phyloP scores from a whole-genome alignment of 129 eudicot species.

The Cynara cardunculus region DNA sequence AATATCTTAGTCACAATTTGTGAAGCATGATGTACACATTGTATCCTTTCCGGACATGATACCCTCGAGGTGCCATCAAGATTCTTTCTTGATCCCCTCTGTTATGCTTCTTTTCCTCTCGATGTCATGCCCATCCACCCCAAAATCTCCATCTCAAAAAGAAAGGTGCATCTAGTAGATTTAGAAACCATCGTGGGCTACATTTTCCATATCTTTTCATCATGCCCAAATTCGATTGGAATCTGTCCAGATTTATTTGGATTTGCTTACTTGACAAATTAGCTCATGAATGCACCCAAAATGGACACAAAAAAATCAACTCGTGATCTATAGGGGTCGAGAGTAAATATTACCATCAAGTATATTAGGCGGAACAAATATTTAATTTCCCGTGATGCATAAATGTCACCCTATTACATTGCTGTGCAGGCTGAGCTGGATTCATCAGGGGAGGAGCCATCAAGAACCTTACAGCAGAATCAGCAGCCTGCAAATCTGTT shows the following conservation, averaged over 20 bases:
- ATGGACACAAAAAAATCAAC: not conserved
- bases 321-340: not conserved
- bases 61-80: too few species aligned
- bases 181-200: not conserved
- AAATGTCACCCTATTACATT: too few species aligned
- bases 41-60: too few species aligned
- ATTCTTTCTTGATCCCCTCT: too few species aligned
- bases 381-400: too few species aligned
- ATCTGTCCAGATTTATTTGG: not conserved
- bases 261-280: not conserved
- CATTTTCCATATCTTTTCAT: not conserved
- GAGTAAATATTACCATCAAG: not conserved
- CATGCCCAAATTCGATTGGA: not conserved
- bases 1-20: not conserved
- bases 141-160: too few species aligned
- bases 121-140: too few species aligned
- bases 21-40: not conserved
- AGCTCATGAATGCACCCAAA: not conserved
- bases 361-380: too few species aligned
- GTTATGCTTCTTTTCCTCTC: too few species aligned
- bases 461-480: slow-evolving; percentile 35
- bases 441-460: slow-evolving; percentile 44
- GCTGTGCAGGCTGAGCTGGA: slow-evolving; percentile 49
- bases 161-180: not conserved
- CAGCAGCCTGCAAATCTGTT: slow-evolving; percentile 29